Conservation (phyloP, 2,329 filamentous ascomycete species). For the Ophiostoma pallidulum region DNA sequence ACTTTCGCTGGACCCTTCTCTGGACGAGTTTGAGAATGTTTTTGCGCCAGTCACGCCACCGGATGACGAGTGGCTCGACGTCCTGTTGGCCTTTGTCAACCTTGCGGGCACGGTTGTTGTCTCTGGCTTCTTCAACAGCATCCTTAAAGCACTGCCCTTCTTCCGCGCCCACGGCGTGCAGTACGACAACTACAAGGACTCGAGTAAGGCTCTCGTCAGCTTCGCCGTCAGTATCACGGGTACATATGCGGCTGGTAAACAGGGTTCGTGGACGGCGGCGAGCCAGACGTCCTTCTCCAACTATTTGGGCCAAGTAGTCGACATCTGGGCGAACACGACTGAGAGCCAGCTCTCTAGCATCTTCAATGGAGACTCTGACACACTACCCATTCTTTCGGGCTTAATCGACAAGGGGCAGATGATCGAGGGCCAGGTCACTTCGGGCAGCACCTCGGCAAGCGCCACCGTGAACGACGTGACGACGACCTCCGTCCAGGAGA, state of each 20-base stretch:
- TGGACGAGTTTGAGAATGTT: not conserved
- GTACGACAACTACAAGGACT: conserved; percentile 9
- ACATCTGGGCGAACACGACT: conserved; percentile 20
- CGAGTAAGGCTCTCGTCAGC: not conserved
- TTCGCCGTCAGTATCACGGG: not conserved
- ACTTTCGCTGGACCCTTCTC: not conserved
- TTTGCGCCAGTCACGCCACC: conserved; percentile 7
- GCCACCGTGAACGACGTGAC: not conserved
- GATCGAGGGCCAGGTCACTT: conserved; percentile 10
- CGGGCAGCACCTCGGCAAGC: not conserved
- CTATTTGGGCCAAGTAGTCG: conserved; percentile 22
- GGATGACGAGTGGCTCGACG: not conserved
- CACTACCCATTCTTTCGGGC: conserved; percentile 18
- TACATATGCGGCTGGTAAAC: conserved; percentile 17
- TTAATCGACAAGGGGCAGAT: conserved; percentile 24
- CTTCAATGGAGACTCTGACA: conserved; percentile 20
- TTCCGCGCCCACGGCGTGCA: not conserved
- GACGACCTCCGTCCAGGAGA: not conserved
- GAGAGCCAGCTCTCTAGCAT: conserved; percentile 14
- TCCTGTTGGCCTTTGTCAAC: conserved; percentile 2
- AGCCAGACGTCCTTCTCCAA: conserved; percentile 21
- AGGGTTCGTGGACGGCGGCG: conserved; percentile 21
- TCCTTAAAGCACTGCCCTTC: not conserved
- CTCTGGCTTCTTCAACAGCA: conserved; percentile 3
- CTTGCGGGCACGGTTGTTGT: conserved; percentile 3